A percentile compares a stretch with the other conserved stretches of the same genome.
These are phyloP conservation scores for Rubia balearica DNA, from an alignment of 305 asterid species.

Conservation along the genomic window DNA sequence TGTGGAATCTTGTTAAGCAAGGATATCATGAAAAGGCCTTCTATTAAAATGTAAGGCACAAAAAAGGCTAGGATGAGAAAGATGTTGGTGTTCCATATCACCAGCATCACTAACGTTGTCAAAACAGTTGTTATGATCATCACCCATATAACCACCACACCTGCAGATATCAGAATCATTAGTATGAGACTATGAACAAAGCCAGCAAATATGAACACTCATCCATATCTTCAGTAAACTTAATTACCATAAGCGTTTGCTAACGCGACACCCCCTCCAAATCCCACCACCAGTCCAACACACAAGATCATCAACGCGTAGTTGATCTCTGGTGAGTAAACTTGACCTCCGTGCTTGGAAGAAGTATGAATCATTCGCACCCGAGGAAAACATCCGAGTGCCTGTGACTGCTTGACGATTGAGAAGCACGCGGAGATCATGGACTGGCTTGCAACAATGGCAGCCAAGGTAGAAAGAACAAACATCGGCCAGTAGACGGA, in stretches of 20 bases:
- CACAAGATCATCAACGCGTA: constrained; percentile 24
- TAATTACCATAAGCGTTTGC: constrained; percentile 31
- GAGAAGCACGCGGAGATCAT: constrained; percentile 38
- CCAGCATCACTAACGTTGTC: constrained; percentile 21
- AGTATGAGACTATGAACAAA: neutral
- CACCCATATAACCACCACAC: constrained; percentile 34
- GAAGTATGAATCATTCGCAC: constrained; percentile 29
- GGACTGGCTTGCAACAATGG: constrained; percentile 34
- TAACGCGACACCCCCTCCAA: constrained; percentile 25
- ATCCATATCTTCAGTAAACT: too few species aligned
- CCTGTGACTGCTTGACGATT: constrained; percentile 28
- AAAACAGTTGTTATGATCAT: constrained; percentile 29
- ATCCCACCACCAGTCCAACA: constrained; percentile 25
- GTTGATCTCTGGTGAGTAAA: constrained; percentile 33
- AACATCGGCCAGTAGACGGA: constrained; percentile 35
- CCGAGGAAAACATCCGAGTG: constrained; percentile 34
- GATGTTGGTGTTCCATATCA: constrained; percentile 20
- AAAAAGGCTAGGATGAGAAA: constrained; percentile 16
- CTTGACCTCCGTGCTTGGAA: constrained; percentile 26
- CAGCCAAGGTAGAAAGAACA: constrained; percentile 24
- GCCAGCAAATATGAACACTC: neutral
- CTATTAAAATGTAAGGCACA: constrained; percentile 23
- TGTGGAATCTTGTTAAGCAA: constrained; percentile 32
- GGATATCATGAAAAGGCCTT: constrained; percentile 30
- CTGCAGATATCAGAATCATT: constrained; percentile 5